Conservation (phyloP, 2,329 filamentous ascomycete genomes). For the Pseudogymnoascus sp. region DNA sequence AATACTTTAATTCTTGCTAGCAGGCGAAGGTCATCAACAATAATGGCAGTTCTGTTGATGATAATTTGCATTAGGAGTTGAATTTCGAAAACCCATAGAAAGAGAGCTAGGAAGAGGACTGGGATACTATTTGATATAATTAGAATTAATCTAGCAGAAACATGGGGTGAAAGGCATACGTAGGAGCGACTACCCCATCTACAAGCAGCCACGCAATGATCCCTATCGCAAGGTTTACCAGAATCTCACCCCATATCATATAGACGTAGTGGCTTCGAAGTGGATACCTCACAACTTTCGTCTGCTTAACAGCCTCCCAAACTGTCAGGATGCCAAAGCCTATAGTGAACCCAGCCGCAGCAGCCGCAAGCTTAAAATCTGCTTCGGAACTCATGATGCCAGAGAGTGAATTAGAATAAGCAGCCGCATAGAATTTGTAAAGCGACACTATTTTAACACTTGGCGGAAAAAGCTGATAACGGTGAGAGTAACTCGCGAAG, state of each 20-base stretch:
- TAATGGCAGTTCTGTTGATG: slow-evolving; percentile 45
- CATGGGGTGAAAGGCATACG: slow-evolving; percentile 18
- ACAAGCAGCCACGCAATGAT: slow-evolving; percentile 36
- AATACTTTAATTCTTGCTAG: slow-evolving; percentile 12
- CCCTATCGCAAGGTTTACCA: slow-evolving; percentile 33
- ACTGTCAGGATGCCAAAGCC: slow-evolving; percentile 31
- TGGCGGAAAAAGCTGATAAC: neutral
- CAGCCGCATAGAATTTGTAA: neutral
- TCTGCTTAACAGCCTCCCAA: slow-evolving; percentile 31
- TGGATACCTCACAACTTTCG: slow-evolving; percentile 14
- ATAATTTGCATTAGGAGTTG: slow-evolving; percentile 48
- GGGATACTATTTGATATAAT: neutral
- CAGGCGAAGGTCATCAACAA: slow-evolving; percentile 27
- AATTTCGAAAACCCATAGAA: slow-evolving; percentile 40
- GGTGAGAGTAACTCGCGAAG: neutral
- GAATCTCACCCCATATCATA: slow-evolving; percentile 39
- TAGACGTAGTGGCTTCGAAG: slow-evolving; percentile 31
- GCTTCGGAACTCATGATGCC: neutral
- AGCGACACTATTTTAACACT: neutral
- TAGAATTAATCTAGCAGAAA: slow-evolving; percentile 7
- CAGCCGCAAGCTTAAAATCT: slow-evolving; percentile 24
- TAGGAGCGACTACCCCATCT: slow-evolving; percentile 27
- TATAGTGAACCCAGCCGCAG: slow-evolving; percentile 31
- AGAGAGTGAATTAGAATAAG: neutral
- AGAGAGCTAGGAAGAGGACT: slow-evolving; percentile 13